phyloP scores from a whole-genome alignment of 306 rosid species.

The Echinosophora koreensis region DNA sequence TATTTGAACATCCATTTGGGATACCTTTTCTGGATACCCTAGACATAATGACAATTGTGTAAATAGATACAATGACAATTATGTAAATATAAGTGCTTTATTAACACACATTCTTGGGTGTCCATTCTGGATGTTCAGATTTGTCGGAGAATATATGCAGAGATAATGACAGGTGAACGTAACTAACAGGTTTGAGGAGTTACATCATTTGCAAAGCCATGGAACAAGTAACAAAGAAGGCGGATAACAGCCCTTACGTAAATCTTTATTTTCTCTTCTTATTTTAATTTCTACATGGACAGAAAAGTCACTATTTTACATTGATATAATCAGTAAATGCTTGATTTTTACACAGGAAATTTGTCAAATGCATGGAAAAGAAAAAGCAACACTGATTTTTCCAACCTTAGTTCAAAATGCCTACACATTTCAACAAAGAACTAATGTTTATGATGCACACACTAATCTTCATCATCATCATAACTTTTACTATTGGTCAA shows the following conservation, averaged over 20 bases:
- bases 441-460: conserved; percentile 28
- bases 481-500: conserved; percentile 36
- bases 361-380: conserved; percentile 13
- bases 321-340: conserved; percentile 37
- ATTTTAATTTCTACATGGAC: conserved; percentile 29
- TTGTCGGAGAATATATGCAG: conserved; percentile 9
- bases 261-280: conserved; percentile 1
- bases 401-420: conserved; percentile 39
- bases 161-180: conserved; percentile 3
- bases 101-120: no score
- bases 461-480: conserved; percentile 19
- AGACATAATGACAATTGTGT: no score
- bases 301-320: conserved; percentile 46
- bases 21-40: no score
- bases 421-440: conserved; percentile 30
- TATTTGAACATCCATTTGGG: no score
- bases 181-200: not conserved
- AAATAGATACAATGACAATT: no score
- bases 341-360: conserved; percentile 37
- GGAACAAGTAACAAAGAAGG: not conserved
- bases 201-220: not conserved
- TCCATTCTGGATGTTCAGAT: no score
- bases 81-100: no score
- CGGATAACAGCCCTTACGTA: not conserved
- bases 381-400: not conserved